Evolutionary conservation across 2,329 filamentous ascomycete genomes (phyloP).

Genomic region (Ilyonectria mors-panacis): DNA sequence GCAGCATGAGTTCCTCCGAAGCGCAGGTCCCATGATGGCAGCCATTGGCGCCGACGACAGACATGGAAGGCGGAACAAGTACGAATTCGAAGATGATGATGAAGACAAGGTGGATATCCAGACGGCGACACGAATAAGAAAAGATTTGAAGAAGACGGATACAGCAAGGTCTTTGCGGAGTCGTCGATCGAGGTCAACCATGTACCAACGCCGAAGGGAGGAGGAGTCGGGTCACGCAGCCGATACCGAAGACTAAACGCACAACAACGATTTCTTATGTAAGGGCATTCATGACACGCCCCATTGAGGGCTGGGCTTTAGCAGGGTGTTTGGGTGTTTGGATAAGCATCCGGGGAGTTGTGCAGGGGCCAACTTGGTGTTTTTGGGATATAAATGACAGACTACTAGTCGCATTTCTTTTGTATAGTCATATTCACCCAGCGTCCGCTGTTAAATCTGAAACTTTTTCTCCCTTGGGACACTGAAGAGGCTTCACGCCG

Average conservation of each 20-base stretch:
- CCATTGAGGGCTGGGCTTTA: conserved; percentile 16
- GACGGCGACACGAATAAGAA: conserved; percentile 40
- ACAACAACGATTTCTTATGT: conserved; percentile 10
- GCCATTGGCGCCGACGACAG: conserved; percentile 37
- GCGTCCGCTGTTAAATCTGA: no score
- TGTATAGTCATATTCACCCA: not conserved
- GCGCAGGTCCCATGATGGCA: conserved; percentile 35
- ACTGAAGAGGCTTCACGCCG: no score
- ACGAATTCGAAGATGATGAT: conserved; percentile 43
- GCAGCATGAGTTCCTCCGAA: conserved; percentile 27
- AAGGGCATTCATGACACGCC: conserved; percentile 11
- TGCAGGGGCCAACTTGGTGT: not conserved
- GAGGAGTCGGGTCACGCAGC: conserved; percentile 39
- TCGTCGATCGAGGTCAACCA: conserved; percentile 16
- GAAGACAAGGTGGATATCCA: conserved; percentile 43
- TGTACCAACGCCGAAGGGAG: conserved; percentile 11
- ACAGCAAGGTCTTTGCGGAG: conserved; percentile 13
- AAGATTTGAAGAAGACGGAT: conserved; percentile 37
- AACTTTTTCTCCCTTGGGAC: no score
- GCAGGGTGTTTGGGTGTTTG: conserved; percentile 25
- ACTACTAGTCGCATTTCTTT: not conserved
- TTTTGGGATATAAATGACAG: not conserved
- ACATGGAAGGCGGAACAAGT: conserved; percentile 36
- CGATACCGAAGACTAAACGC: conserved; percentile 39
- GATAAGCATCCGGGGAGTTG: not conserved